Conservation (phyloP, 2,329 filamentous ascomycete genomes). For the Knufia fluminis region DNA sequence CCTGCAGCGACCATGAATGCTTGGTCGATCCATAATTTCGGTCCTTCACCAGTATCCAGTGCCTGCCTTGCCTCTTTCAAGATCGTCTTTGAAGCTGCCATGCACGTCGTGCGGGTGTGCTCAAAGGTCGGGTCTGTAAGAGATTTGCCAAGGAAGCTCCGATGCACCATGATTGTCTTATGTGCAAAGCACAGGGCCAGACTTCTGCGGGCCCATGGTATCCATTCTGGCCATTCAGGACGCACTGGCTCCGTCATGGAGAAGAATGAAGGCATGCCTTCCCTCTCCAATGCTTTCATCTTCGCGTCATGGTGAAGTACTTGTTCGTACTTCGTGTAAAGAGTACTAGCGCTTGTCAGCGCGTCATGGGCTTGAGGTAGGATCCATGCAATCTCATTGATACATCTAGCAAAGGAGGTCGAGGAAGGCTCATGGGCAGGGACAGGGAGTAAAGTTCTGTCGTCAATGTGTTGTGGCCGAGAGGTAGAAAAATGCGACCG, state of each 20-base stretch:
- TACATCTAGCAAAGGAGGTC: conserved; percentile 29
- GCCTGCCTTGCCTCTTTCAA: conserved; percentile 30
- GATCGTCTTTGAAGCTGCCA: conserved; percentile 34
- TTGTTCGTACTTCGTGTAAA: conserved; percentile 34
- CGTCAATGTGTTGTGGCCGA: conserved; percentile 30
- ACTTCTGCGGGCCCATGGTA: conserved; percentile 32
- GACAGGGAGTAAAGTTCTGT: conserved; percentile 25
- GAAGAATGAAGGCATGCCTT: conserved; percentile 30
- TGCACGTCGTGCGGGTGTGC: conserved; percentile 35
- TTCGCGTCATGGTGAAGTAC: conserved; percentile 34
- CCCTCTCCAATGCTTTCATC: conserved; percentile 28
- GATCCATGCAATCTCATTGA: conserved; percentile 31
- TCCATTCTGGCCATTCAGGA: conserved; percentile 33
- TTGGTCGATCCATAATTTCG: conserved; percentile 37
- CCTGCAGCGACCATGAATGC: conserved; percentile 34
- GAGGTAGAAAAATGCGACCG: conserved; percentile 29
- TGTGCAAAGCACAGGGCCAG: conserved; percentile 33
- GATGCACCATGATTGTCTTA: conserved; percentile 38
- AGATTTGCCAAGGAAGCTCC: conserved; percentile 34
- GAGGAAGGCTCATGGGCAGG: conserved; percentile 24
- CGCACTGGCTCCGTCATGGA: conserved; percentile 27
- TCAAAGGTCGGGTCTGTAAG: conserved; percentile 35
- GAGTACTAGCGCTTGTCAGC: conserved; percentile 27
- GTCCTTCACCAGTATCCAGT: conserved; percentile 28
- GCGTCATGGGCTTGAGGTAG: conserved; percentile 33